A percentile compares a stretch with the other conserved stretches of the same genome.
These are phyloP conservation scores for Amanita subjunquillea DNA, from an alignment of 768 basidiomycete species.

Conservation along the genomic window DNA sequence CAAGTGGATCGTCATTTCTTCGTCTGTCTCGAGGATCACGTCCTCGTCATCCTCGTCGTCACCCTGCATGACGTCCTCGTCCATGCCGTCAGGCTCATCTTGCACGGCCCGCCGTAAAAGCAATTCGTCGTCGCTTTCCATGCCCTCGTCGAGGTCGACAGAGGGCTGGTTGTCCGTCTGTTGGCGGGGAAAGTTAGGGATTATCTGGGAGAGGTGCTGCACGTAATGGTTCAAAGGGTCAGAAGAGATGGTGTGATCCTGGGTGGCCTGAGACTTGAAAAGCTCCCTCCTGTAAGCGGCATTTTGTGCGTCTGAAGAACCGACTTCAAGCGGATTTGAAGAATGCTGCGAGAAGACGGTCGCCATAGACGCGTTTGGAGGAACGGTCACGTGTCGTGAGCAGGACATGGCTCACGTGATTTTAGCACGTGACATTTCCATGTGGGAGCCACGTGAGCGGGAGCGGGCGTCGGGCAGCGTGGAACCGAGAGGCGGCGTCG, in stretches of 20 bases:
- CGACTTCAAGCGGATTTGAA: constrained; percentile 21
- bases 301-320: constrained; percentile 14
- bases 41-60: constrained; percentile 15
- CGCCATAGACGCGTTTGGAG: constrained; percentile 11
- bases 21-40: constrained; percentile 35
- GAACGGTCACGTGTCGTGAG: background rate
- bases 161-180: constrained; percentile 11
- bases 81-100: constrained; percentile 6
- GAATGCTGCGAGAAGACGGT: constrained; percentile 18
- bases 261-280: background rate
- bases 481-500: background rate
- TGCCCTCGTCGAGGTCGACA: constrained; percentile 40
- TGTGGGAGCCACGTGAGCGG: too few species aligned
- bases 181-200: constrained; percentile 1
- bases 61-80: constrained; percentile 8
- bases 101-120: constrained; percentile 7
- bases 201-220: constrained; percentile 10
- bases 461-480: background rate
- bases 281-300: constrained; percentile 9
- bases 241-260: constrained; percentile 8
- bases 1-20: constrained; percentile 47
- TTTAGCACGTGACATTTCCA: background rate
- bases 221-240: constrained; percentile 12
- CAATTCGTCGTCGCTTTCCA: constrained; percentile 38
- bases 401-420: background rate